Percentiles rank a stretch among this genome's conserved stretches.
These are phyloP conservation scores for Acanthamoeba royreba DNA, from an alignment of 208 protist species.

Conservation along the genomic window DNA sequence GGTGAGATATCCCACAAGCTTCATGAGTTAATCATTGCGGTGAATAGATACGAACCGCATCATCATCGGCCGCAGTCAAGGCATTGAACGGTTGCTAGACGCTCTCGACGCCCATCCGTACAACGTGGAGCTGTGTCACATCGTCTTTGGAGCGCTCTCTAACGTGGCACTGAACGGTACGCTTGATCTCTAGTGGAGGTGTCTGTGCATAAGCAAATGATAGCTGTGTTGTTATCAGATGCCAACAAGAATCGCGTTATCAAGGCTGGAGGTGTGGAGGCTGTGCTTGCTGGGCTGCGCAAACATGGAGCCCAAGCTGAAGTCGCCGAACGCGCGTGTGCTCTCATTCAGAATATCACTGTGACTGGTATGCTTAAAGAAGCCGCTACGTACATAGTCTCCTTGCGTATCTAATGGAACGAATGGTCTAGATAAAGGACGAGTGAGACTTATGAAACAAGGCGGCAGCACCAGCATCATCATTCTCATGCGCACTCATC, in stretches of 20 bases:
- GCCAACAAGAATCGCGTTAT: not conserved
- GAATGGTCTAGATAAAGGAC: not conserved
- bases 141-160: not conserved
- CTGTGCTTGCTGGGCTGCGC: not conserved
- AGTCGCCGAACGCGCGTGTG: not conserved
- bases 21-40: not conserved
- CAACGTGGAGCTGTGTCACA: not conserved
- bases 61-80: not conserved
- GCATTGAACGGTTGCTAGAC: not conserved
- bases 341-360: not conserved
- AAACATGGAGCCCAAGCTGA: not conserved
- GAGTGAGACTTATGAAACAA: not conserved
- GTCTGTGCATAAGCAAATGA: not conserved
- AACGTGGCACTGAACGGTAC: not conserved
- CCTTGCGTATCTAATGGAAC: not conserved
- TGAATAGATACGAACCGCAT: not conserved
- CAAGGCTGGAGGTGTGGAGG: not conserved
- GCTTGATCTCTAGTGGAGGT: not conserved
- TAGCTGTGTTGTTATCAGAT: not conserved
- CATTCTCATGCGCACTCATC: not conserved
- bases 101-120: not conserved
- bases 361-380: not conserved
- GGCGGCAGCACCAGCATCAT: not conserved
- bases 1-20: not conserved
- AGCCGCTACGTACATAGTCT: not conserved